Evolutionary conservation across 2,329 filamentous ascomycete species (phyloP).

Genomic region (Lasiodiplodia sp.): DNA sequence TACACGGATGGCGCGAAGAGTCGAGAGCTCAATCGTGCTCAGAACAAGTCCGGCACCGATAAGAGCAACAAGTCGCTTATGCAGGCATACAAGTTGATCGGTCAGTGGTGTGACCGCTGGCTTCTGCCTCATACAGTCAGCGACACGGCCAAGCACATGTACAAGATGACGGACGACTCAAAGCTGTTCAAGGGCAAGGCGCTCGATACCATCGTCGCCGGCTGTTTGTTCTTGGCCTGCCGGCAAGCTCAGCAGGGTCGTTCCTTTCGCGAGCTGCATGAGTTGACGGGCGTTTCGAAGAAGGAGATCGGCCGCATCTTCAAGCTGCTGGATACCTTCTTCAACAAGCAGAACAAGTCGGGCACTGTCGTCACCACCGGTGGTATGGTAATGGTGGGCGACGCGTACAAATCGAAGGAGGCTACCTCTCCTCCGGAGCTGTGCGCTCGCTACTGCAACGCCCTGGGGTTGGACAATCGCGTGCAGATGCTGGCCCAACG

Average conservation of each 20-base stretch:
- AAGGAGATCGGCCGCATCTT: slow-evolving; percentile 98
- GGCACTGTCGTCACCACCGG: slow-evolving; percentile 33
- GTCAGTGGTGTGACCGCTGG: slow-evolving; percentile 83
- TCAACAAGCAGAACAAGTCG: slow-evolving; percentile 67
- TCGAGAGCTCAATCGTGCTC: slow-evolving; percentile 79
- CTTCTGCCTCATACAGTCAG: slow-evolving; percentile 67
- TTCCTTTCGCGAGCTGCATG: slow-evolving; percentile 93
- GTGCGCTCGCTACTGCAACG: slow-evolving; percentile 87
- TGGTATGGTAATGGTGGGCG: slow-evolving; percentile 58
- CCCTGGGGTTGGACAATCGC: slow-evolving; percentile 76
- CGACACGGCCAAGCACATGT: slow-evolving; percentile 92
- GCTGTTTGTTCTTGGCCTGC: slow-evolving; percentile 97
- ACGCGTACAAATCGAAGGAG: slow-evolving; percentile 73
- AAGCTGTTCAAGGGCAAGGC: slow-evolving; percentile 96
- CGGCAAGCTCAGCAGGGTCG: slow-evolving; percentile 86
- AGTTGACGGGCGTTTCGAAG: slow-evolving; percentile 91
- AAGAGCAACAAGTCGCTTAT: slow-evolving; percentile 84
- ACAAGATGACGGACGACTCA: slow-evolving; percentile 91
- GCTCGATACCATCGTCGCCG: slow-evolving; percentile 90
- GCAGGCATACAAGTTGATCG: slow-evolving; percentile 87
- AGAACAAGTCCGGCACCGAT: slow-evolving; percentile 81
- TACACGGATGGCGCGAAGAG: slow-evolving; percentile 71
- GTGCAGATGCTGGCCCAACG: slow-evolving; percentile 82
- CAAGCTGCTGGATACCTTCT: slow-evolving; percentile 89
- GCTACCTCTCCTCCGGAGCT: slow-evolving; percentile 84